Evolutionary conservation across 352 stramenopile species (phyloP).

Genomic region (Aphanomyces invadans): DNA sequence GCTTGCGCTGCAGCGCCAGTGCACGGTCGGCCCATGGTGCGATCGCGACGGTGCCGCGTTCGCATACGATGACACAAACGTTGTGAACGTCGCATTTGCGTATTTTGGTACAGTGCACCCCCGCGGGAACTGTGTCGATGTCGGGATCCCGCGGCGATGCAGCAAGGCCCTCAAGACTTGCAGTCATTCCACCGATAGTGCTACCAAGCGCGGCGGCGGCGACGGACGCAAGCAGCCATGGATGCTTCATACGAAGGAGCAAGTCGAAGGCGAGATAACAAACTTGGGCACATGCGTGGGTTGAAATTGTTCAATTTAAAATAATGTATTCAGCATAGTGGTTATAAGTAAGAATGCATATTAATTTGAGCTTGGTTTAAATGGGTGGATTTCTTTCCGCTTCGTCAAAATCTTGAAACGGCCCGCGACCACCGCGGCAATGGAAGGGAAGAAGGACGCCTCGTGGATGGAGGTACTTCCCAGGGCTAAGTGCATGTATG

Average conservation of each 20-base stretch:
- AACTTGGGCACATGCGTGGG: too few species aligned
- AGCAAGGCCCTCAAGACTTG: background rate
- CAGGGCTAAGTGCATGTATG: too few species aligned
- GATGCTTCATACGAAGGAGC: background rate
- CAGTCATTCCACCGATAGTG: too few species aligned
- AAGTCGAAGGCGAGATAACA: background rate
- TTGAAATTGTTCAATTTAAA: too few species aligned
- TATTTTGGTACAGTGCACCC: slow-evolving; percentile 42
- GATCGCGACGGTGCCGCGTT: slow-evolving; percentile 46
- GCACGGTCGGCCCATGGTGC: slow-evolving; percentile 49
- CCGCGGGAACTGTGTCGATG: slow-evolving; percentile 36
- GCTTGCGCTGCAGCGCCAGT: slow-evolving; percentile 56
- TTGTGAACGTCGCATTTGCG: slow-evolving; percentile 46
- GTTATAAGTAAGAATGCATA: background rate
- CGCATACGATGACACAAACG: slow-evolving; percentile 57
- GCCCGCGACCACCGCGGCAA: background rate
- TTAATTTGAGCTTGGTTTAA: background rate
- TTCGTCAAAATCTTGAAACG: background rate
- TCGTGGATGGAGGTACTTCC: too few species aligned
- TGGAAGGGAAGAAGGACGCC: too few species aligned
- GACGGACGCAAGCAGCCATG: background rate
- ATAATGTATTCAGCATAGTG: background rate
- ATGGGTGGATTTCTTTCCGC: background rate
- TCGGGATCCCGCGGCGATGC: background rate
- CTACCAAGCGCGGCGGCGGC: background rate